These are phyloP conservation scores for Exutisphaerella laricina DNA, from an alignment of 2,329 filamentous ascomycete genomes.

Conservation along the genomic window DNA sequence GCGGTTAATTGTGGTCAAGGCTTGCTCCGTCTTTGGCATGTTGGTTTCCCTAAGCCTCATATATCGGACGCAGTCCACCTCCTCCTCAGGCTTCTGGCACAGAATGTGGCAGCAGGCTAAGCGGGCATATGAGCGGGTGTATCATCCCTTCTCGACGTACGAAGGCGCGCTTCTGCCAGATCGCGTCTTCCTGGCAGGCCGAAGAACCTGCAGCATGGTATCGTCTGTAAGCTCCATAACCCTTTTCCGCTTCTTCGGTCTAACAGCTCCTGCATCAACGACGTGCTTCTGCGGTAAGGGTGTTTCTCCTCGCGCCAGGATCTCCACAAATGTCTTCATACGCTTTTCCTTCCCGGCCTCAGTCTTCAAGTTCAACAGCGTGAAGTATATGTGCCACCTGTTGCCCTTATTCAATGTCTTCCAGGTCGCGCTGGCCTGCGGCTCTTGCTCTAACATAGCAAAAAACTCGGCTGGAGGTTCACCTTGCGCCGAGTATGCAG, in stretches of 20 bases:
- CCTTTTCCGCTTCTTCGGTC: background rate
- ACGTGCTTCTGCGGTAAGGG: constrained; percentile 13
- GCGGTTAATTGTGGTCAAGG: too few species aligned
- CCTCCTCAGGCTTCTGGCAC: too few species aligned
- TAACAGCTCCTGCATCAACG: too few species aligned
- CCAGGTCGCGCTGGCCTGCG: constrained; percentile 38
- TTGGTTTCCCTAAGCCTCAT: too few species aligned
- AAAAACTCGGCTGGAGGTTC: constrained; percentile 48
- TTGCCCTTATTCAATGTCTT: constrained; percentile 42
- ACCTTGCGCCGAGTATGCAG: constrained; percentile 50
- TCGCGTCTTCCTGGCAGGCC: background rate
- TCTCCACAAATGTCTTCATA: constrained; percentile 35
- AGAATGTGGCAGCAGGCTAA: too few species aligned
- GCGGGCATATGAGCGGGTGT: too few species aligned
- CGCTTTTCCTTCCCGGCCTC: constrained; percentile 31
- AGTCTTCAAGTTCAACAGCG: constrained; percentile 41
- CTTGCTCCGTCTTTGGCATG: too few species aligned
- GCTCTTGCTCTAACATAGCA: constrained; percentile 37
- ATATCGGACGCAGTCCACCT: too few species aligned
- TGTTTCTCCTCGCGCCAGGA: constrained; percentile 16
- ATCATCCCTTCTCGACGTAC: constrained; percentile 3
- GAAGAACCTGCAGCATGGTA: background rate
- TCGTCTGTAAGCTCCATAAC: background rate
- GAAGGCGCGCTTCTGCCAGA: constrained; percentile 5
- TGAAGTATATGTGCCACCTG: constrained; percentile 44